Evolutionary conservation across 352 stramenopile species (phyloP).

Genomic region (Globisporangium perplexum): DNA sequence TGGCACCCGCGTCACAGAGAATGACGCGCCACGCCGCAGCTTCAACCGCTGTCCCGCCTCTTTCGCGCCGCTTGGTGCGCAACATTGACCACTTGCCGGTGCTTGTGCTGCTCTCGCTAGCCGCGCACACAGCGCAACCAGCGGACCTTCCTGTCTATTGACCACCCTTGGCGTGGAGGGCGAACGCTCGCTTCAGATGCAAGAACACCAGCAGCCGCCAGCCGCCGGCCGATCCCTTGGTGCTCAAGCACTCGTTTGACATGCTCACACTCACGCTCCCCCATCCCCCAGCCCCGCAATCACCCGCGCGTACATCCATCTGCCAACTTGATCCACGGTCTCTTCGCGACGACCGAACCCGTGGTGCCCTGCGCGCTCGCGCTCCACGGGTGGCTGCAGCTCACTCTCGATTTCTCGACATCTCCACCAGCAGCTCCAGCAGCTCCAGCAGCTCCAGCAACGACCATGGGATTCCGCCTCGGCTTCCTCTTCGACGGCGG

Average conservation of each 20-base stretch:
- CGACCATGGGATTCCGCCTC: slow-evolving; percentile 20
- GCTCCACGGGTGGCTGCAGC: too few species aligned
- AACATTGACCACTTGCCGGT: not conserved
- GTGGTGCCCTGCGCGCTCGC: too few species aligned
- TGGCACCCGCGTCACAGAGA: not conserved
- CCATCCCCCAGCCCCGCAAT: not conserved
- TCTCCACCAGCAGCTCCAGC: not conserved
- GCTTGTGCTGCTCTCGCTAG: not conserved
- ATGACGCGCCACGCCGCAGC: not conserved
- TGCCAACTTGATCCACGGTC: not conserved
- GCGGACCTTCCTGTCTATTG: not conserved
- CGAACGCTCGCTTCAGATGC: too few species aligned
- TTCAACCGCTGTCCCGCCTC: not conserved
- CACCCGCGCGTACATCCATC: not conserved
- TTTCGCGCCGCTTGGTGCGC: slow-evolving; percentile 1
- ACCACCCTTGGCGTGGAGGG: too few species aligned
- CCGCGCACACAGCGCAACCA: too few species aligned
- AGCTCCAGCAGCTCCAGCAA: not conserved
- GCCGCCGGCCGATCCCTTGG: not conserved
- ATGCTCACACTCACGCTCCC: not conserved
- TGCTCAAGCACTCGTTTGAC: not conserved
- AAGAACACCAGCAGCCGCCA: too few species aligned
- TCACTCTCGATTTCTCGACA: not conserved
- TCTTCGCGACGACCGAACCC: too few species aligned
- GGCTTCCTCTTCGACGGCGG: slow-evolving; percentile 58